These are phyloP conservation scores for Schwanniomyces yamadae DNA, from an alignment of 805 yeast genomes.

Conservation along the genomic window DNA sequence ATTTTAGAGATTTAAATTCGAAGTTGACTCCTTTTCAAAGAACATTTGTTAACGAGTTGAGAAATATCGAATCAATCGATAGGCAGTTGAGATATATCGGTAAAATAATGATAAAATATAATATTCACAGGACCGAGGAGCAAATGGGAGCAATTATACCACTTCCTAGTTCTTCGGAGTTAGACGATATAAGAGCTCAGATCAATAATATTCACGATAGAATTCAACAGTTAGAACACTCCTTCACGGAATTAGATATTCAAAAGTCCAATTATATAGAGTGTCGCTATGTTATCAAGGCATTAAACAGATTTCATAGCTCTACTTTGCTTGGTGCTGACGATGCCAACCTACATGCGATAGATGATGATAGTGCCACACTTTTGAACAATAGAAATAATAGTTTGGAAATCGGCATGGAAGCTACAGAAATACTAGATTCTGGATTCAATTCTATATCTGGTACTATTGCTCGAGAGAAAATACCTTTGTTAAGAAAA, in stretches of 20 bases:
- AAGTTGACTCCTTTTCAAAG: conserved; percentile 46
- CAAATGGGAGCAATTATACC: conserved; percentile 26
- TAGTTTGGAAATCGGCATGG: conserved; percentile 22
- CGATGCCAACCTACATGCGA: conserved; percentile 17
- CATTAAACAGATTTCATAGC: conserved; percentile 33
- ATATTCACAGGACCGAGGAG: conserved; percentile 24
- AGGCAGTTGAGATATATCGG: conserved; percentile 27
- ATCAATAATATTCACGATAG: conserved; percentile 26
- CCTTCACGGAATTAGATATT: conserved; percentile 26
- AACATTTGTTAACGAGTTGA: conserved; percentile 41
- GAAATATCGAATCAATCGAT: conserved; percentile 35
- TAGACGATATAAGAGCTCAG: conserved; percentile 30
- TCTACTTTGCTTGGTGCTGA: conserved; percentile 15
- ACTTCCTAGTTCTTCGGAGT: conserved; percentile 30
- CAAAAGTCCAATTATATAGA: conserved; percentile 27
- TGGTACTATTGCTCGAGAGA: conserved; percentile 35
- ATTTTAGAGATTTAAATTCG: conserved; percentile 50
- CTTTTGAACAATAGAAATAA: conserved; percentile 21
- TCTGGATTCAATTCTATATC: conserved; percentile 32
- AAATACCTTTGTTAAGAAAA: conserved; percentile 36
- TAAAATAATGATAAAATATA: conserved; percentile 29
- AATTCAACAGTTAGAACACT: conserved; percentile 37
- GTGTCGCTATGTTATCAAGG: conserved; percentile 34
- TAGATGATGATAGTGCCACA: conserved; percentile 31
- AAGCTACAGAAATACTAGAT: conserved; percentile 19